Evolutionary conservation across 441 rosid genomes (phyloP).

Genomic region (Populus hybrid): DNA sequence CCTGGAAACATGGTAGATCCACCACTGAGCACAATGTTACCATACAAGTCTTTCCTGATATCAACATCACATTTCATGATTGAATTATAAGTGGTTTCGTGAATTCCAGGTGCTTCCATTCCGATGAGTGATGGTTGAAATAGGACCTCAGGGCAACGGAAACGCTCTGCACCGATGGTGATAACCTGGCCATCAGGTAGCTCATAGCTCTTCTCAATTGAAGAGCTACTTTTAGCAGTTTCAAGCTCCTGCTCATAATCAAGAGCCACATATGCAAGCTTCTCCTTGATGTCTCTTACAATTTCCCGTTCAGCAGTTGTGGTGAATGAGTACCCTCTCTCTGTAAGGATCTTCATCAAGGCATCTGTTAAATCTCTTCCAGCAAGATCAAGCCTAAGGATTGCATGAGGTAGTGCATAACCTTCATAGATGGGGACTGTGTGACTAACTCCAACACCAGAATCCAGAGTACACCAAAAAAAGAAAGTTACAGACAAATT

Average conservation of each 20-base stretch:
- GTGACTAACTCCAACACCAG: constrained; percentile 27
- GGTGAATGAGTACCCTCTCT: constrained; percentile 37
- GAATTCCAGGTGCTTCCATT: constrained; percentile 43
- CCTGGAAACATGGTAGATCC: too few relatives aligned
- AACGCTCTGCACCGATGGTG: constrained; percentile 38
- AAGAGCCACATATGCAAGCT: constrained; percentile 36
- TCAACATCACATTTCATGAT: constrained; percentile 30
- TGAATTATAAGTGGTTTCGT: constrained; percentile 38
- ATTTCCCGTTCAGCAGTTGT: constrained; percentile 23
- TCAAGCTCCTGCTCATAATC: constrained; percentile 38
- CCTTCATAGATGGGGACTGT: constrained; percentile 34
- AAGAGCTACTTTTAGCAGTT: constrained; percentile 36
- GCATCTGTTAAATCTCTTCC: constrained; percentile 40
- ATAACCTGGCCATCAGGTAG: constrained; percentile 41
- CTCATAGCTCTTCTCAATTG: constrained; percentile 35
- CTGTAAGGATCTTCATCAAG: constrained; percentile 39
- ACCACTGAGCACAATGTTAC: too few relatives aligned
- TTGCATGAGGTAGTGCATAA: constrained; percentile 37
- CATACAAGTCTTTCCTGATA: too few relatives aligned
- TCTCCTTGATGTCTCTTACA: neutral
- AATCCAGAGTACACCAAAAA: neutral
- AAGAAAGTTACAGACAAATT: neutral
- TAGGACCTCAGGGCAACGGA: constrained; percentile 37
- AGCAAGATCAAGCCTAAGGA: constrained; percentile 41
- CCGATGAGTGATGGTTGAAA: constrained; percentile 39